Evolutionary conservation across 1,284 basidiomycete species (phyloP).

Genomic region (Ustanciosporium gigantosporum): DNA sequence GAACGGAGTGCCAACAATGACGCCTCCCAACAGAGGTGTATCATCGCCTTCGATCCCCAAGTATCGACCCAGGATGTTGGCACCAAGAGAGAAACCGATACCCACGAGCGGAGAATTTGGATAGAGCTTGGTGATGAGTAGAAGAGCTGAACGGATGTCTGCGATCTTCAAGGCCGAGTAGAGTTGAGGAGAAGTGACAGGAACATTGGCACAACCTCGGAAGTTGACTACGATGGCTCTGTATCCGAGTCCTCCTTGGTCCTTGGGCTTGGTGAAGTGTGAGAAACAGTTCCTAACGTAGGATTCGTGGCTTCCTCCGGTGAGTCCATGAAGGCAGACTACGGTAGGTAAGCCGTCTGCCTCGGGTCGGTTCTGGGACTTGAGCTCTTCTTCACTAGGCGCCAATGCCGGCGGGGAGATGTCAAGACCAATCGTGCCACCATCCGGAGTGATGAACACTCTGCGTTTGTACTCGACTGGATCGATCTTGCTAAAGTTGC

Average conservation of each 20-base stretch:
- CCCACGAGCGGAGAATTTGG: conserved; percentile 82
- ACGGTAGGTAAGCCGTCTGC: conserved; percentile 45
- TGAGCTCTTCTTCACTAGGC: conserved; percentile 16
- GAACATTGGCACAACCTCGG: conserved; percentile 88
- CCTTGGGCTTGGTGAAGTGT: conserved; percentile 45
- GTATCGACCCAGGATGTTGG: conserved; percentile 88
- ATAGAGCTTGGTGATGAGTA: conserved; percentile 75
- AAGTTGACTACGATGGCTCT: conserved; percentile 64
- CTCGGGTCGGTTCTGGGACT: conserved; percentile 4
- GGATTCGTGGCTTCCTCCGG: conserved; percentile 56
- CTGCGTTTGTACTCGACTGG: conserved; percentile 49
- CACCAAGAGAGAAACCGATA: conserved; percentile 90
- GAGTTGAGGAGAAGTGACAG: conserved; percentile 71
- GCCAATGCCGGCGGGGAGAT: conserved; percentile 43
- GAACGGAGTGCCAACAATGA: conserved; percentile 81
- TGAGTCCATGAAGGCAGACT: conserved; percentile 56
- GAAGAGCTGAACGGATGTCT: conserved; percentile 79
- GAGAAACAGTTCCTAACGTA: conserved; percentile 55
- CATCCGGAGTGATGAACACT: conserved; percentile 54
- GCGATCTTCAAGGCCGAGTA: conserved; percentile 81
- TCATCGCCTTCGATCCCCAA: conserved; percentile 80
- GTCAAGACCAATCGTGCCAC: conserved; percentile 54
- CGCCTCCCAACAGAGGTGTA: conserved; percentile 72
- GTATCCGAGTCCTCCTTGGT: conserved; percentile 67
- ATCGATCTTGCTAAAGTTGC: conserved; percentile 45